Conservation (phyloP, 768 basidiomycete species). For the Cystobasidium ongulense region DNA sequence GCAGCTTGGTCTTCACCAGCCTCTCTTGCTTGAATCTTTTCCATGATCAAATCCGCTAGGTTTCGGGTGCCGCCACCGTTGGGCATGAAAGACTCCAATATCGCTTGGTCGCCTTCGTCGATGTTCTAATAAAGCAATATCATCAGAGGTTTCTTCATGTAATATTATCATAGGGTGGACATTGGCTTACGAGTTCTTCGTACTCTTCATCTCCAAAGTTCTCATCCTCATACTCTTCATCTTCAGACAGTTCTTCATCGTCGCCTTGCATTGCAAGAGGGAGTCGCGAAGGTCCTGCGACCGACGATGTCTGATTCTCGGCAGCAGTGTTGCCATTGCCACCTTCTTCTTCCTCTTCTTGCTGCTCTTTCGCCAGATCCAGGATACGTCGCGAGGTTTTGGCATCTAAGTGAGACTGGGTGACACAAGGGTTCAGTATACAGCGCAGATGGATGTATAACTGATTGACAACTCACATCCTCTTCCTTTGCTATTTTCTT, state of each 20-base stretch:
- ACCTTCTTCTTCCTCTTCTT: conserved; percentile 52
- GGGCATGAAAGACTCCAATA: conserved; percentile 72
- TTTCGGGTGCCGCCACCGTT: conserved; percentile 57
- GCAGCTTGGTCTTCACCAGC: conserved; percentile 46
- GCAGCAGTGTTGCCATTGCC: conserved; percentile 4
- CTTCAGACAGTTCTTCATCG: conserved; percentile 55
- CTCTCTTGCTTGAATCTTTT: conserved; percentile 70
- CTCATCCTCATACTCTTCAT: conserved; percentile 59
- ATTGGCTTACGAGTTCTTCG: conserved; percentile 48
- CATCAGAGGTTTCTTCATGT: neutral
- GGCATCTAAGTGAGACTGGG: conserved; percentile 63
- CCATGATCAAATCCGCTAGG: conserved; percentile 91
- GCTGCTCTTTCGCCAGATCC: conserved; percentile 83
- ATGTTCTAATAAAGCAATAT: conserved; percentile 53
- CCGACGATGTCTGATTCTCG: neutral
- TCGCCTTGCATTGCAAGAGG: conserved; percentile 47
- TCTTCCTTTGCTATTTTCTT: conserved; percentile 61
- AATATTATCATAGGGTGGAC: neutral
- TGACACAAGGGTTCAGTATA: too few relatives aligned
- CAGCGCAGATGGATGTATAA: too few relatives aligned
- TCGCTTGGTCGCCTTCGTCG: conserved; percentile 77
- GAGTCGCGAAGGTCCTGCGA: conserved; percentile 15
- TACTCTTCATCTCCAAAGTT: conserved; percentile 53
- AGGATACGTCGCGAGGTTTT: conserved; percentile 81
- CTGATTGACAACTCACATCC: conserved; percentile 31